Conservation (phyloP, 306 rosid species). For the Mimosa bimucronata region DNA sequence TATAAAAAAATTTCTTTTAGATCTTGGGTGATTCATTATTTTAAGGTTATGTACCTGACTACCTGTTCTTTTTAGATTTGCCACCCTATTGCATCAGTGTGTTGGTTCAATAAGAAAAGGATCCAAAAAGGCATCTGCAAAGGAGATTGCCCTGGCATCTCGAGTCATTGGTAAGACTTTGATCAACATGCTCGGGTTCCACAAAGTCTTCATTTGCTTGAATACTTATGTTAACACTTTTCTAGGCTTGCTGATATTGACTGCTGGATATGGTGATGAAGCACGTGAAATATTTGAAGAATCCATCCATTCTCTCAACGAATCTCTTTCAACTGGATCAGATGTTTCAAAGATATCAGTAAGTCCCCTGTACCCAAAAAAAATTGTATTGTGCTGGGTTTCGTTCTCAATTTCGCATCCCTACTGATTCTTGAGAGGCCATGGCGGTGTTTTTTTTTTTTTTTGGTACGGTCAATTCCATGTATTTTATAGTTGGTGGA, state of each 20-base stretch:
- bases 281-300: slow-evolving; percentile 81
- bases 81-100: slow-evolving; percentile 84
- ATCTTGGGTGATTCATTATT: background rate
- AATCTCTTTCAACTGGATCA: slow-evolving; percentile 62
- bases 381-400: slow-evolving; percentile 13
- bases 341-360: slow-evolving; percentile 65
- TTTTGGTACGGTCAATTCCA: slow-evolving; percentile 27
- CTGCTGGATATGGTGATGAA: slow-evolving; percentile 77
- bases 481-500: slow-evolving; percentile 71
- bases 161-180: slow-evolving; percentile 74
- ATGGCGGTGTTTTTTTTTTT: slow-evolving; percentile 18
- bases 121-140: slow-evolving; percentile 73
- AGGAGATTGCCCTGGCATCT: slow-evolving; percentile 82
- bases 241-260: slow-evolving; percentile 80
- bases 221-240: slow-evolving; percentile 24
- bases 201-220: background rate
- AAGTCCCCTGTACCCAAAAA: slow-evolving; percentile 34
- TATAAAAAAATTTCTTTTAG: background rate
- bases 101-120: slow-evolving; percentile 82
- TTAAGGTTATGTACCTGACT: slow-evolving; percentile 2
- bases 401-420: slow-evolving; percentile 11
- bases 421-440: background rate
- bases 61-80: slow-evolving; percentile 60
- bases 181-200: slow-evolving; percentile 4
- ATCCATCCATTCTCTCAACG: slow-evolving; percentile 55